Base-by-base conservation (phyloP, 495 filamentous ascomycete genomes). In the Aspergillus biplanus region DNA sequence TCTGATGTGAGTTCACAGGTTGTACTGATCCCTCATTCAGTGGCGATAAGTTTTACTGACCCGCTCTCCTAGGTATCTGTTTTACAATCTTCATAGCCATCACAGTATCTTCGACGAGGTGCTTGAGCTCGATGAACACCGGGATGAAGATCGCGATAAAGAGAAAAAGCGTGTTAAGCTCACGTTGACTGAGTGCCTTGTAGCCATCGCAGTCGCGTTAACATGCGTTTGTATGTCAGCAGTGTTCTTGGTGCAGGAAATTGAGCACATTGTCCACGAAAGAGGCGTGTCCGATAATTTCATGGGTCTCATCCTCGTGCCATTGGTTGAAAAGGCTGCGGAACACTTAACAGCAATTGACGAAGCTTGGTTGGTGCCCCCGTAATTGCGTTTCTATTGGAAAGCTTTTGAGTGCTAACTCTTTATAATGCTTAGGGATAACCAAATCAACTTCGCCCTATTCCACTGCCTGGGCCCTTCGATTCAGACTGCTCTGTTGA, bases 331-430 rank as follows among this genome's bases (percentile, higher is more conserved):
- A 69, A 97, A 97, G 71, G 89, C 88, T 0, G 92, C 92, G 9
- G 93, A 97, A 78, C 93, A 97, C 72, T 75, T 97, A 42, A 96
- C 90, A 0, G 91, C 93, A 12, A 76, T 97, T 49, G 93, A 97
- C 73, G 93, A 97, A 80, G 94, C 93, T 9, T 96, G 88, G 83
- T 91, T 27, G 21, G 92, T 72, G 69, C 63, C 16, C 16, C 16
- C 16, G 6, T 18, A 9, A 50, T 50, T 18, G 47, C 1, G 16
- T 21, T 27, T 21, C 21, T 18, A n/a, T 18, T n/a, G 7, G 21
- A 50, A 11, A 4, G 16, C 11, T 4, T 4, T 50, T 50, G 11
- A 44, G 8, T 4, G 39, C 47, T 50, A 27, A 50, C 47, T 18
- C 4, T 39, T 9, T 8, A 6, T 48, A 27, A 27, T 27, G 21